Base-by-base conservation (phyloP, 192 early-diverging fungal species). In the Martensiomyces pterosporus region DNA sequence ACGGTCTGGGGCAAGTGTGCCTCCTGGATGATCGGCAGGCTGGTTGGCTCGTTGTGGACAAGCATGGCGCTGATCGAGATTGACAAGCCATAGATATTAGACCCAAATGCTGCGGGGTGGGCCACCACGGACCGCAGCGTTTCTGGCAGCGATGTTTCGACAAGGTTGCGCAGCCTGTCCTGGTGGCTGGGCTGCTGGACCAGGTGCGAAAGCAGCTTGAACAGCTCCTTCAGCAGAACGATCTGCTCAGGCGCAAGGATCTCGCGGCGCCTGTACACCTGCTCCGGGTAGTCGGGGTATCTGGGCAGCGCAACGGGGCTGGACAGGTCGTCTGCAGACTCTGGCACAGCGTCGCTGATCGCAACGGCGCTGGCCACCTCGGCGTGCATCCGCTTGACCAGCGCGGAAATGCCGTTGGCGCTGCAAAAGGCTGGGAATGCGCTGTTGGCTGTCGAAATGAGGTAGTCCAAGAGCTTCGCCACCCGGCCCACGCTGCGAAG, bases 31-130 rank as follows among this genome's bases (percentile, higher is more conserved):
- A 99, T 95, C 8, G 87, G 64, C 21, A 99, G 68, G 12, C 83
- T 92, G 1, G 94, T 97, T 1, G 97, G 97, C 48, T 99, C 97
- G 53, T 99, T 99, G 57, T 99, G 92, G 27, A 99, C 92, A 41
- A 99, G 88, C 4, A 89, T 92, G 0, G 94, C 84, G 81, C 90
- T 92, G 32, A 94, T 87, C 57, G 94, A 92, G 50, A 93, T 86
- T 0, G 92, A 91, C 37, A 88, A 76, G 14, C 92, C 90, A 57
- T 88, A 92, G 3, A 93, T 76, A 42, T 85, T 87, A 29, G 76
- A 80, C 19, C 92, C 91, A 67, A 93, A 95, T 16, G 83, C 75
- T 8, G 79, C 75, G 1, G 87, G 81, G 26, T 88, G 65, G 45
- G 83, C 77, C 55, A 97, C 82, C 17, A 95, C 82, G 0, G 54